Percentiles rank a stretch among this genome's conserved stretches.
Evolutionary conservation across 2,329 filamentous ascomycete genomes (phyloP).

Genomic region (Pseudogymnoascus sp.): DNA sequence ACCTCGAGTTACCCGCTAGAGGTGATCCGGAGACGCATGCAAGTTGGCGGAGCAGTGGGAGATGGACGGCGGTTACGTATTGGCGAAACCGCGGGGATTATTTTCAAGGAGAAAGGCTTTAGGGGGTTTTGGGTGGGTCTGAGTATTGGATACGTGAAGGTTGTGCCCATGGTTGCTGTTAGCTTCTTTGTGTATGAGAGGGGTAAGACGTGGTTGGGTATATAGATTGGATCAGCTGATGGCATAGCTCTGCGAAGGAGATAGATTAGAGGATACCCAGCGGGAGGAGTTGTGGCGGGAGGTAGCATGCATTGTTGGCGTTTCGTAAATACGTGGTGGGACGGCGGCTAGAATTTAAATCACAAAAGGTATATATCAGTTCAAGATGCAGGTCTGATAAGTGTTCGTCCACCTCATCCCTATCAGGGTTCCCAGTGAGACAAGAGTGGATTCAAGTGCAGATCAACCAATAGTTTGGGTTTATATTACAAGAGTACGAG

Average conservation of each 20-base stretch:
- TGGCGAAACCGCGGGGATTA: constrained; percentile 65
- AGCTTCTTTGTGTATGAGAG: constrained; percentile 60
- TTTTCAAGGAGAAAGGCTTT: constrained; percentile 66
- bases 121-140: constrained; percentile 87
- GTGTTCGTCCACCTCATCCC: neutral
- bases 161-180: constrained; percentile 77
- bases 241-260: neutral
- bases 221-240: constrained; percentile 36
- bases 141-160: constrained; percentile 90
- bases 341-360: neutral
- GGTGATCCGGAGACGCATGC: constrained; percentile 86
- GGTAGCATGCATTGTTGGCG: neutral
- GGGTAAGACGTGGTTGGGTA: constrained; percentile 54
- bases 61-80: constrained; percentile 76
- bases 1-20: constrained; percentile 91
- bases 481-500: neutral
- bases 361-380: neutral
- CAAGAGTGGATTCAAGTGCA: neutral
- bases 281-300: constrained; percentile 1
- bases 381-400: neutral
- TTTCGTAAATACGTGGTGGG: neutral
- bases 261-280: constrained; percentile 1
- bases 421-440: neutral
- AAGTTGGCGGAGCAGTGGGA: constrained; percentile 88
- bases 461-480: neutral